Conservation (phyloP, 176 grass and related monocot genomes). For the Oryza officinalis region DNA sequence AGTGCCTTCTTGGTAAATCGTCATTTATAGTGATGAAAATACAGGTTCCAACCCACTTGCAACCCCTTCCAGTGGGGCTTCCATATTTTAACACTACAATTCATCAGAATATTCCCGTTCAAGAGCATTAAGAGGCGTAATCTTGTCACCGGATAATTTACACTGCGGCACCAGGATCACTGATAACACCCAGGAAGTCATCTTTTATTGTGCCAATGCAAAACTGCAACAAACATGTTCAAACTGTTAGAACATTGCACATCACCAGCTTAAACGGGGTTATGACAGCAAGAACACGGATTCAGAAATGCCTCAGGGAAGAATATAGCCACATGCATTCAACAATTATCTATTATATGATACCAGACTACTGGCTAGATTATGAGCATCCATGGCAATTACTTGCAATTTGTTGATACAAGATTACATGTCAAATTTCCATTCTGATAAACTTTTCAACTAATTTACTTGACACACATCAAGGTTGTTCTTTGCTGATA, state of each 20-base stretch:
- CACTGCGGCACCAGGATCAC: constrained; percentile 70
- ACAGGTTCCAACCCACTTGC: neutral
- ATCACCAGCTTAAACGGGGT: neutral
- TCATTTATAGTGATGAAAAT: neutral
- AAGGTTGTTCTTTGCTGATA: neutral
- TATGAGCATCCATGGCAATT: neutral
- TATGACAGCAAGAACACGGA: neutral
- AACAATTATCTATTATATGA: neutral
- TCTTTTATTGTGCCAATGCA: constrained; percentile 98
- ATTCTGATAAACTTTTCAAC: neutral
- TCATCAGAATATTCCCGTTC: neutral
- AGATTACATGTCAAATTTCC: neutral
- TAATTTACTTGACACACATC: neutral
- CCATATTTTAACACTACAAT: neutral
- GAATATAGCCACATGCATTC: neutral
- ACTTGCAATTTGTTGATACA: neutral
- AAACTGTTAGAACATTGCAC: constrained; percentile 10
- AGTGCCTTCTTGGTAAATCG: neutral
- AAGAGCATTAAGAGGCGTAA: neutral
- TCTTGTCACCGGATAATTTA: constrained; percentile 36
- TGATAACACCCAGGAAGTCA: constrained; percentile 94
- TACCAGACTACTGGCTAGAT: neutral
- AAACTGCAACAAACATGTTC: constrained; percentile 57
- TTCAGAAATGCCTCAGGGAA: neutral
- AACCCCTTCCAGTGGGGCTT: neutral